Percentiles rank a stretch among this genome's conserved stretches.
Conservation (phyloP, 2,329 filamentous ascomycete genomes). For the Penicillium sp. region DNA sequence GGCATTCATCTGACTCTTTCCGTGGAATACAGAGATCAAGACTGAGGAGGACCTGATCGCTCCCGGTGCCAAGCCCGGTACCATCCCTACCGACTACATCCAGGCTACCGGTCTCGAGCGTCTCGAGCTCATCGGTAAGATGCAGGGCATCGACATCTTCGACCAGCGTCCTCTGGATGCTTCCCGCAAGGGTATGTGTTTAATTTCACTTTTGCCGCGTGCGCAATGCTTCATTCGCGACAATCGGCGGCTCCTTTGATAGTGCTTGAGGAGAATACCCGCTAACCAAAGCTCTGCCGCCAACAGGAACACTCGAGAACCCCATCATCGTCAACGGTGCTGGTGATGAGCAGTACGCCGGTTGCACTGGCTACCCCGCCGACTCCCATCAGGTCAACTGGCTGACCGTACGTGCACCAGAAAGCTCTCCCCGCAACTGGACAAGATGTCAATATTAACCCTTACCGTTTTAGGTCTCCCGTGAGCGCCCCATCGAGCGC, state of each 20-base stretch:
- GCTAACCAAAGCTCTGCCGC: neutral
- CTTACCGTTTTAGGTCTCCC: constrained; percentile 64
- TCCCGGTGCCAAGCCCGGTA: constrained; percentile 78
- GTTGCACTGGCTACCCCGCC: constrained; percentile 90
- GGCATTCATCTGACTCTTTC: constrained; percentile 26
- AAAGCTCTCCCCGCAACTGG: too few relatives aligned
- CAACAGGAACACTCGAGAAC: constrained; percentile 77
- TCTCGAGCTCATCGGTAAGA: constrained; percentile 98
- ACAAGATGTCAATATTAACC: constrained; percentile 19
- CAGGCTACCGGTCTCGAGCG: constrained; percentile 97
- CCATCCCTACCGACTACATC: constrained; percentile 89
- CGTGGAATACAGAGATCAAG: constrained; percentile 70
- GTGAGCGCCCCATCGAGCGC: constrained; percentile 87
- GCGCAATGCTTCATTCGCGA: neutral
- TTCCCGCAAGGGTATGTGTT: constrained; percentile 72
- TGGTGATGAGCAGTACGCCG: constrained; percentile 93
- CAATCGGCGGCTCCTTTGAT: neutral
- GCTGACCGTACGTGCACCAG: constrained; percentile 69
- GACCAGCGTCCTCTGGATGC: constrained; percentile 97
- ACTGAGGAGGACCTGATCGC: constrained; percentile 77
- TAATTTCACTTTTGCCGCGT: neutral
- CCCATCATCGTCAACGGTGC: constrained; percentile 89
- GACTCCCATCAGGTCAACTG: constrained; percentile 91
- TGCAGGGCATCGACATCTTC: constrained; percentile 97
- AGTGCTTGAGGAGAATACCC: neutral